Evolutionary conservation across 2,329 filamentous ascomycete species (phyloP).

Genomic region (Xylariaceae sp.): DNA sequence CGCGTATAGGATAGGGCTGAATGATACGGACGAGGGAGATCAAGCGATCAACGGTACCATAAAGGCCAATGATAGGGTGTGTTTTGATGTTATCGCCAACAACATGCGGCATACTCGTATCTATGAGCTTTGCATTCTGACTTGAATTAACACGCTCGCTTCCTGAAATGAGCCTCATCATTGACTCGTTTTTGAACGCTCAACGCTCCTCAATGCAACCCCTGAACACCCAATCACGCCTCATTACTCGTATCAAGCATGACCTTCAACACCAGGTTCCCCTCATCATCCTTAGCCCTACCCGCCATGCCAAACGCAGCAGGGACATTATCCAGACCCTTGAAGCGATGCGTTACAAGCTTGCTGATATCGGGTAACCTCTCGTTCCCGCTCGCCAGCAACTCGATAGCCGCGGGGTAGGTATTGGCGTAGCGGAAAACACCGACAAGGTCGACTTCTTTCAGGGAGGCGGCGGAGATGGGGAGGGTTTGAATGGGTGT

Average conservation of each 20-base stretch:
- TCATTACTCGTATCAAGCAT: slow-evolving; percentile 46
- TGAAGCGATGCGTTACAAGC: slow-evolving; percentile 66
- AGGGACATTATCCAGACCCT: slow-evolving; percentile 56
- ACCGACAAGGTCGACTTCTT: slow-evolving; percentile 73
- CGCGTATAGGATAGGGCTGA: too few species aligned
- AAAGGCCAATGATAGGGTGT: too few species aligned
- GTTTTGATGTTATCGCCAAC: not conserved
- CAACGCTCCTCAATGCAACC: not conserved
- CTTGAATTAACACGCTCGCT: too few species aligned
- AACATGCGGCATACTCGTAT: too few species aligned
- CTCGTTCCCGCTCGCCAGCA: slow-evolving; percentile 44
- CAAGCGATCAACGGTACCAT: too few species aligned
- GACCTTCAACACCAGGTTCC: slow-evolving; percentile 70
- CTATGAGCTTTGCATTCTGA: too few species aligned
- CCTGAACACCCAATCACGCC: not conserved
- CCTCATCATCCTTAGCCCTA: slow-evolving; percentile 62
- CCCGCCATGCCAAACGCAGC: slow-evolving; percentile 69
- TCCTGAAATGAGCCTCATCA: too few species aligned
- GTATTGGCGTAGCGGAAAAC: slow-evolving; percentile 75
- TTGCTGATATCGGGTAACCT: slow-evolving; percentile 59
- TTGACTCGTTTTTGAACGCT: not conserved
- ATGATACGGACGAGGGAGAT: too few species aligned
- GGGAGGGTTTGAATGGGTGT: slow-evolving; percentile 70
- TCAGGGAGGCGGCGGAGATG: slow-evolving; percentile 64
- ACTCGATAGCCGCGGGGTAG: slow-evolving; percentile 53